phyloP scores from a whole-genome alignment of 2,329 filamentous ascomycete species.

The Exophiala calicioides region DNA sequence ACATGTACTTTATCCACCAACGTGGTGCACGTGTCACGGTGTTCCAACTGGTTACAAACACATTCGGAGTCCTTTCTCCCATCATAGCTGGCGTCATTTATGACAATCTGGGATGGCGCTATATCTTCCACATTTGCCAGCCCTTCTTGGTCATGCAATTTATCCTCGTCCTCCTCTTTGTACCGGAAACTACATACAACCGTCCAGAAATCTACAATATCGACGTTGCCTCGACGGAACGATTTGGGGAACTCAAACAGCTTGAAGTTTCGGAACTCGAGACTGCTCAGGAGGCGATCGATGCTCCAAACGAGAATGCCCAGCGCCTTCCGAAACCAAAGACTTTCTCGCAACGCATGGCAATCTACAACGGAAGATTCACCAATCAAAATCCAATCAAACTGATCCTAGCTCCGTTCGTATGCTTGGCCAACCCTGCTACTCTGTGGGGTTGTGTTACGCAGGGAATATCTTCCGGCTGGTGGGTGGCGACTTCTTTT shows the following conservation, averaged over 20 bases:
- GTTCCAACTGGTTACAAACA: slow-evolving; percentile 17
- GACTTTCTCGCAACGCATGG: background rate
- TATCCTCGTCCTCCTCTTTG: slow-evolving; percentile 31
- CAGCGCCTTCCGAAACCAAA: background rate
- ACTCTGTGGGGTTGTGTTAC: background rate
- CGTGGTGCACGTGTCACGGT: slow-evolving; percentile 20
- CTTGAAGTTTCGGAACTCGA: slow-evolving; percentile 8
- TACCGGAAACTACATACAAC: slow-evolving; percentile 32
- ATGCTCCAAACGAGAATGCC: background rate
- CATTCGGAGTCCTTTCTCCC: slow-evolving; percentile 34
- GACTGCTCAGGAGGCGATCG: too few relatives aligned
- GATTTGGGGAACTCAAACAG: slow-evolving; percentile 13
- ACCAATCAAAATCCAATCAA: background rate
- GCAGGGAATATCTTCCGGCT: slow-evolving; percentile 8
- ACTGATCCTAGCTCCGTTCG: slow-evolving; percentile 1
- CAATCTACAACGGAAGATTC: background rate
- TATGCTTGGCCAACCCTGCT: background rate
- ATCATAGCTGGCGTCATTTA: slow-evolving; percentile 33
- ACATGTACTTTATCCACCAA: slow-evolving; percentile 39
- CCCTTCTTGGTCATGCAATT: slow-evolving; percentile 31
- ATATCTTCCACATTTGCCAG: slow-evolving; percentile 30
- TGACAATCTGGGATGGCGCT: slow-evolving; percentile 24
- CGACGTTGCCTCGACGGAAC: slow-evolving; percentile 16
- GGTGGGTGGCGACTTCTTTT: slow-evolving; percentile 32
- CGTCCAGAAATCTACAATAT: slow-evolving; percentile 29